phyloP scores from a whole-genome alignment of 768 basidiomycete species.

The Galerina marginata region DNA sequence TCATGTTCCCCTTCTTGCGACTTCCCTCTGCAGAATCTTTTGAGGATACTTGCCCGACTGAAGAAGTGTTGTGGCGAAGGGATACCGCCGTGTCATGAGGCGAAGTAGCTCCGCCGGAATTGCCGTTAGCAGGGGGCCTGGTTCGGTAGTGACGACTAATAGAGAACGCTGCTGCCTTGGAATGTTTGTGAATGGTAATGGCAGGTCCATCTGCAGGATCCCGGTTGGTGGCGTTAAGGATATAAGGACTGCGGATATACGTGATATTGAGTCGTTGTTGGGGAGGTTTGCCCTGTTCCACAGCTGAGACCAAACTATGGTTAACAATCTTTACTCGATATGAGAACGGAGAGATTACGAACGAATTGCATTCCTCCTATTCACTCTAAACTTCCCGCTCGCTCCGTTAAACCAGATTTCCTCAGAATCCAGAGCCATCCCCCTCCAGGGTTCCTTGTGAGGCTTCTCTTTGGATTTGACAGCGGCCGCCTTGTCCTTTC shows the following conservation, averaged over 20 bases:
- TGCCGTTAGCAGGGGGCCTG: constrained; percentile 7
- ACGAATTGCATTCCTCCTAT: constrained; percentile 49
- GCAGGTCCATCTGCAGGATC: constrained; percentile 59
- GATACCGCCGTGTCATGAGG: constrained; percentile 11
- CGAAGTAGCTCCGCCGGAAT: neutral
- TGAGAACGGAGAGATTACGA: constrained; percentile 21
- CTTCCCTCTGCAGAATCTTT: constrained; percentile 22
- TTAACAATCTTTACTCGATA: neutral
- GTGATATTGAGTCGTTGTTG: constrained; percentile 73
- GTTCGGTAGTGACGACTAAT: constrained; percentile 67
- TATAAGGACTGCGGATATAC: constrained; percentile 56
- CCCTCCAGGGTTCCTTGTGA: constrained; percentile 42
- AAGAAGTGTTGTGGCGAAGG: constrained; percentile 6
- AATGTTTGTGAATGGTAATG: constrained; percentile 81
- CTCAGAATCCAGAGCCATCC: constrained; percentile 56
- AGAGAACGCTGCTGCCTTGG: constrained; percentile 79
- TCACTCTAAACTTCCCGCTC: constrained; percentile 69
- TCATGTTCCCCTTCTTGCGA: constrained; percentile 46
- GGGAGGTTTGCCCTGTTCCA: constrained; percentile 59
- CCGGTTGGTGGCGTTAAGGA: constrained; percentile 27
- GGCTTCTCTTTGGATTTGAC: constrained; percentile 31
- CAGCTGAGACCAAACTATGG: constrained; percentile 32
- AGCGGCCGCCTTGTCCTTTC: constrained; percentile 17
- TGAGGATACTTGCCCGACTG: constrained; percentile 29
- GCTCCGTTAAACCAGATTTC: constrained; percentile 73